Percentiles rank a stretch among this genome's conserved stretches.
Evolutionary conservation across 345 rosid species (phyloP).

Genomic region (Hypericum androsaemum): DNA sequence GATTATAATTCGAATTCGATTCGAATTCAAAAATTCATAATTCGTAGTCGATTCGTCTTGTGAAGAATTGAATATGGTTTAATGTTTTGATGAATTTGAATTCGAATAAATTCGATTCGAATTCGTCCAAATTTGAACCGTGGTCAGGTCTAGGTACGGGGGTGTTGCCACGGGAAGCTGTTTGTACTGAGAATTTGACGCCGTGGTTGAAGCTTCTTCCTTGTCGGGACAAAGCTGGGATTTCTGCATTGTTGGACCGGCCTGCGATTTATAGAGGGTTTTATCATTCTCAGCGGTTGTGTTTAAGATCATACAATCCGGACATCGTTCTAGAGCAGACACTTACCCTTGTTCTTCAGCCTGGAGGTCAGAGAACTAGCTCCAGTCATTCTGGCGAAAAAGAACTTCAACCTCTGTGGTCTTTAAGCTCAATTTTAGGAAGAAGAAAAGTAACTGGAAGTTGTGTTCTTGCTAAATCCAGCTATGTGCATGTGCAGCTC

Average conservation of each 20-base stretch:
- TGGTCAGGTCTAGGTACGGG: too few relatives aligned
- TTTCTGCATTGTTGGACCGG: conserved; percentile 71
- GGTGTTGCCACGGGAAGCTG: conserved; percentile 92
- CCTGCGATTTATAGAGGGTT: conserved; percentile 82
- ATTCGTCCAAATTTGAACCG: too few relatives aligned
- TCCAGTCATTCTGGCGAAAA: conserved; percentile 19
- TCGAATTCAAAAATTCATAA: too few relatives aligned
- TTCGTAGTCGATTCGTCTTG: too few relatives aligned
- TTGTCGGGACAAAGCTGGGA: conserved; percentile 87
- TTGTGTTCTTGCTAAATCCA: conserved; percentile 69
- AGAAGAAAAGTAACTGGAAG: conserved; percentile 59
- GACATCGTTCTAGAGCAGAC: conserved; percentile 66
- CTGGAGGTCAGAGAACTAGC: conserved; percentile 9
- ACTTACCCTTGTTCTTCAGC: conserved; percentile 77
- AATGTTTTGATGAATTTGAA: too few relatives aligned
- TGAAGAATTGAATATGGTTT: too few relatives aligned
- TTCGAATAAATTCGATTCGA: too few relatives aligned
- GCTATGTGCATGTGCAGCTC: conserved; percentile 64
- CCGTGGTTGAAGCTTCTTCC: conserved; percentile 99
- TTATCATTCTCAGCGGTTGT: conserved; percentile 92
- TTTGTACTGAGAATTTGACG: conserved; percentile 94
- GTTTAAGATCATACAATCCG: conserved; percentile 34
- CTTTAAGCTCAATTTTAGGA: conserved; percentile 69
- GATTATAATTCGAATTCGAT: too few relatives aligned
- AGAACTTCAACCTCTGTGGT: conserved; percentile 69